Evolutionary conservation across 2,329 filamentous ascomycete genomes (phyloP).

Genomic region (Pseudofabraea citricarpa): DNA sequence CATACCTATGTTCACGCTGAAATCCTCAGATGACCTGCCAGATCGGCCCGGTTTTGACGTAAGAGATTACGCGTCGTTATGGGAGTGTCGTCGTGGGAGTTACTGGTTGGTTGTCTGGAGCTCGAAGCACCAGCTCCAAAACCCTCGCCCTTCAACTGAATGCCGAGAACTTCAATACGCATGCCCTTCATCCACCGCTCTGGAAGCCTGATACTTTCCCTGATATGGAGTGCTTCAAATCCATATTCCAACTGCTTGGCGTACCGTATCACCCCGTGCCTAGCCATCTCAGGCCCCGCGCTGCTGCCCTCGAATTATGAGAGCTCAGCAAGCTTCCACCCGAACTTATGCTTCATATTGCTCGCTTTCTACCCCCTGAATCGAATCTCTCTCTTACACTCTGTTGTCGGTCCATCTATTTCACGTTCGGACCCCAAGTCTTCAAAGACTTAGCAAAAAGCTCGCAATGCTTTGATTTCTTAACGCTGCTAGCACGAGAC

Average conservation of each 20-base stretch:
- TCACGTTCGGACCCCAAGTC: constrained; percentile 2
- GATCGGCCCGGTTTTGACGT: no score
- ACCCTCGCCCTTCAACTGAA: no score
- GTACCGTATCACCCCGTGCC: not conserved
- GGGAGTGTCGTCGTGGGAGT: no score
- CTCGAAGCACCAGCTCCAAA: no score
- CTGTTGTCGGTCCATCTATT: constrained; percentile 5
- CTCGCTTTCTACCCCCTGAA: constrained; percentile 3
- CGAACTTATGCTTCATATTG: constrained; percentile 10
- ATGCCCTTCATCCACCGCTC: not conserved
- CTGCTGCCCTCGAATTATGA: constrained; percentile 7
- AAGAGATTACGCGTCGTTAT: no score
- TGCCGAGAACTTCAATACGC: no score
- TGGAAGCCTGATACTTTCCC: not conserved
- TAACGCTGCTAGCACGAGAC: constrained; percentile 6
- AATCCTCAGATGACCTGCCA: no score
- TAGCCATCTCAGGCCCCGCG: not conserved
- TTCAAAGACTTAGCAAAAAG: constrained; percentile 1
- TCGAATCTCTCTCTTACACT: constrained; percentile 4
- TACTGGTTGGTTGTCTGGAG: no score
- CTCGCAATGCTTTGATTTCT: constrained; percentile 1
- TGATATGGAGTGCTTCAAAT: not conserved
- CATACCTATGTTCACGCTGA: no score
- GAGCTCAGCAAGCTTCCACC: constrained; percentile 6
- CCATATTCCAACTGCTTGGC: not conserved